Conservation (phyloP, 129 eudicot species). For the Artemisia argyi region DNA sequence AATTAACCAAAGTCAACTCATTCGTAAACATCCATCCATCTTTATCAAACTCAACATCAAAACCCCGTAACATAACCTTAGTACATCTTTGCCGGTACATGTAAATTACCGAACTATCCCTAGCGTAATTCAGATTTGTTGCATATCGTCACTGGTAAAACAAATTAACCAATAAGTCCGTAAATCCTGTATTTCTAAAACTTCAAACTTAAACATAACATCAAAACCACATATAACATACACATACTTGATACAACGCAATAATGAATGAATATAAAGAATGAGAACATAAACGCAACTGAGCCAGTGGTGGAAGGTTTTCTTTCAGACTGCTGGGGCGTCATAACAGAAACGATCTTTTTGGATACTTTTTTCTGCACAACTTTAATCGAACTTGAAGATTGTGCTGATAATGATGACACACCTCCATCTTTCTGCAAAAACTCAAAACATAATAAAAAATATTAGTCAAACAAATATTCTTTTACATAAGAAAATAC, state of each 20-base stretch:
- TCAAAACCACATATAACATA: not conserved
- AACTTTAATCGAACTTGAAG: slow-evolving; percentile 34
- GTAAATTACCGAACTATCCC: too few relatives aligned
- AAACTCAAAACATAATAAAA: not conserved
- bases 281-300: slow-evolving; percentile 50
- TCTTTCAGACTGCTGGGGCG: slow-evolving; percentile 8
- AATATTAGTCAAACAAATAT: not conserved
- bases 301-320: slow-evolving; percentile 15
- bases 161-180: too few relatives aligned
- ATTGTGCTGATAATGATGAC: slow-evolving; percentile 50
- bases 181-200: too few relatives aligned
- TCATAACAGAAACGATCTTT: slow-evolving; percentile 6
- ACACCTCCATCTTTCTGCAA: slow-evolving; percentile 67
- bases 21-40: too few relatives aligned
- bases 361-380: slow-evolving; percentile 33
- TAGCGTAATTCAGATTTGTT: too few relatives aligned
- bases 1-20: too few relatives aligned
- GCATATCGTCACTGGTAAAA: too few relatives aligned
- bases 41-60: too few relatives aligned
- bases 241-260: too few relatives aligned
- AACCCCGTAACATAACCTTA: too few relatives aligned
- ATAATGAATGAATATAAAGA: slow-evolving; percentile 1
- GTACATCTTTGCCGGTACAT: too few relatives aligned
- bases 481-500: not conserved
- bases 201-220: not conserved